phyloP scores from a whole-genome alignment of 2,329 filamentous ascomycete genomes.

The Fusarium anthophilum region DNA sequence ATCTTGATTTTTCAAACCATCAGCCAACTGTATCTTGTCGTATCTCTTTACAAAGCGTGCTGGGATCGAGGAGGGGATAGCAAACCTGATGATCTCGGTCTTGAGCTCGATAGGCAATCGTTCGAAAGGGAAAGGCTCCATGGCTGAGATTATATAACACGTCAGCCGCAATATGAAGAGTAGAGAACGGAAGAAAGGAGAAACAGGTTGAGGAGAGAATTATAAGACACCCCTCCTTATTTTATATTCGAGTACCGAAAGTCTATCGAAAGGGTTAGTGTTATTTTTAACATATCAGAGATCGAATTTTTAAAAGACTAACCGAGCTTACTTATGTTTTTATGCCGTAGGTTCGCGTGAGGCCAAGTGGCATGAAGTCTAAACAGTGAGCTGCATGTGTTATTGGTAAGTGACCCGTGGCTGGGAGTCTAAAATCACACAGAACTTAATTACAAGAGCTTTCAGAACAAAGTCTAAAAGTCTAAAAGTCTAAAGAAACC shows the following conservation, averaged over 20 bases:
- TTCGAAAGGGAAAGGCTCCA: not conserved
- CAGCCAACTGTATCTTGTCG: too few relatives aligned
- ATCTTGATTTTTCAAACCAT: too few relatives aligned
- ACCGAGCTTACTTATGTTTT: accelerated
- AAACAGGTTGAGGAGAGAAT: too few relatives aligned
- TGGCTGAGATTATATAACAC: not conserved
- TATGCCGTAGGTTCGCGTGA: accelerated
- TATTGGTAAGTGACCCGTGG: not conserved
- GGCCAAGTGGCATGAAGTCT: not conserved
- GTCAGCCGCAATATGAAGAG: too few relatives aligned
- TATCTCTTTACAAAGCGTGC: not conserved
- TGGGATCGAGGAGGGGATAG: not conserved
- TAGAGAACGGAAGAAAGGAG: not conserved
- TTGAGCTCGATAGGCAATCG: not conserved
- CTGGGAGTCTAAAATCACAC: too few relatives aligned
- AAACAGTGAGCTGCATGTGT: not conserved
- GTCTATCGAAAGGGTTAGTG: not conserved
- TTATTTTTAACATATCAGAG: accelerated
- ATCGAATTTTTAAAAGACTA: not conserved
- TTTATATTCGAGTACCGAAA: not conserved
- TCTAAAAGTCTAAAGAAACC: accelerated
- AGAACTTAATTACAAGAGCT: not conserved
- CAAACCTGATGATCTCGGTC: not conserved
- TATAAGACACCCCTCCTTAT: accelerated
- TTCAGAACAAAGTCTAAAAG: accelerated